phyloP scores from a whole-genome alignment of 208 protist species.

The Strigomonas oncopelti region DNA sequence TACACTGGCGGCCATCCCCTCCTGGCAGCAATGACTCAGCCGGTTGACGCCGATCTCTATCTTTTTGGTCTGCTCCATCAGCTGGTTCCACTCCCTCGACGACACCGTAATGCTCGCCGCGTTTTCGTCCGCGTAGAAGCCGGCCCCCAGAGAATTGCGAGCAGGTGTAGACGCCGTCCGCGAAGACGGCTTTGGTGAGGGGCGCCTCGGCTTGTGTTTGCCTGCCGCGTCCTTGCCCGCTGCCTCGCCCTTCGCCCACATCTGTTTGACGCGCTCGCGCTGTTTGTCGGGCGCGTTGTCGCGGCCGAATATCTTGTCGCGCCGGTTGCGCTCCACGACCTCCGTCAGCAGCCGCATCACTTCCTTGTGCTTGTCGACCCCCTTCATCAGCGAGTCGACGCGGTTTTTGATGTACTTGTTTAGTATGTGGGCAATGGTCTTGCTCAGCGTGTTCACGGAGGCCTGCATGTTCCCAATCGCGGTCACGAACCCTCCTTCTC shows the following conservation, averaged over 20 bases:
- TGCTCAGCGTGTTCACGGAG: conserved; percentile 33
- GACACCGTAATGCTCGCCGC: conserved; percentile 38
- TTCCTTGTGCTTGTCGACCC: conserved; percentile 65
- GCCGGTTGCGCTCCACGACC: conserved; percentile 60
- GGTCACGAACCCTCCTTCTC: conserved; percentile 65
- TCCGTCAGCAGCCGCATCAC: conserved; percentile 67
- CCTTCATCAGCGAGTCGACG: conserved; percentile 68
- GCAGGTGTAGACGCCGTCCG: conserved; percentile 1
- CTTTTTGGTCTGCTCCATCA: conserved; percentile 26
- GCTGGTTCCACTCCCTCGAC: conserved; percentile 43
- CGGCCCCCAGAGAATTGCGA: conserved; percentile 38
- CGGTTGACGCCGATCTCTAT: conserved; percentile 30
- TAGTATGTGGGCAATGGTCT: conserved; percentile 48
- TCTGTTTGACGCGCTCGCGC: conserved; percentile 30
- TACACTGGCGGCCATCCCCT: conserved; percentile 15
- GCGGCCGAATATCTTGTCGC: conserved; percentile 71
- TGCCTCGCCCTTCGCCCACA: conserved; percentile 23
- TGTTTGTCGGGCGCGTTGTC: conserved; percentile 36
- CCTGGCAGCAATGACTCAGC: conserved; percentile 45
- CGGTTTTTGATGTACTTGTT: conserved; percentile 68
- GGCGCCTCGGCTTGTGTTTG: background rate
- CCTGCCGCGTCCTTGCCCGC: background rate
- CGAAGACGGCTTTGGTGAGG: background rate
- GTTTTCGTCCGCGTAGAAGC: conserved; percentile 58
- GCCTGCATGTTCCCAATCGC: conserved; percentile 60